Evolutionary conservation across 2,329 filamentous ascomycete genomes (phyloP).

Genomic region (Fusarium sp.): DNA sequence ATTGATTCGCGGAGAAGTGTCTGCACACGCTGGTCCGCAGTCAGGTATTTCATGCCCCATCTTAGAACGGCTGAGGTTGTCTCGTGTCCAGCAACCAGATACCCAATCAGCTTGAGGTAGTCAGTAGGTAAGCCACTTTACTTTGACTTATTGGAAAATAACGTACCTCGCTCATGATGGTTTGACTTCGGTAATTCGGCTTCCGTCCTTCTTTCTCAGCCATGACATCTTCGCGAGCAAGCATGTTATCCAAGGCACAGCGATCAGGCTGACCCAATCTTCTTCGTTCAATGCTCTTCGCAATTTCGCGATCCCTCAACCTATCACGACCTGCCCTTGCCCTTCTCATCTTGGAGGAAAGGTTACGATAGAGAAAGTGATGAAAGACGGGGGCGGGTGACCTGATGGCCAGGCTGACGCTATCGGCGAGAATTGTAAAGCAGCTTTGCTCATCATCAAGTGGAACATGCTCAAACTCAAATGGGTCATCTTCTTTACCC

Average conservation of each 20-base stretch:
- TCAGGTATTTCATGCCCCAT: slow-evolving; percentile 46
- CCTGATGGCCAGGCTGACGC: slow-evolving; percentile 9
- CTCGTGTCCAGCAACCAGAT: slow-evolving; percentile 47
- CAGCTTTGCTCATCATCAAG: slow-evolving; percentile 17
- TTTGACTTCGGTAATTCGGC: slow-evolving; percentile 49
- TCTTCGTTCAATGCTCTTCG: slow-evolving; percentile 28
- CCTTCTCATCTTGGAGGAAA: slow-evolving; percentile 15
- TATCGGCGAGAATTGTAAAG: slow-evolving; percentile 26
- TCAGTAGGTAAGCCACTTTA: background rate
- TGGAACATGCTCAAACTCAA: slow-evolving; percentile 26
- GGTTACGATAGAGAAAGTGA: slow-evolving; percentile 34
- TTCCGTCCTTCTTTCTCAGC: slow-evolving; percentile 50
- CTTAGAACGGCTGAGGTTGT: slow-evolving; percentile 41
- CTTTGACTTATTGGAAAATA: rapidly evolving
- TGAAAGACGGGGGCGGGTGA: slow-evolving; percentile 20
- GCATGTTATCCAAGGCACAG: slow-evolving; percentile 50
- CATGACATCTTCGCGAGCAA: slow-evolving; percentile 49
- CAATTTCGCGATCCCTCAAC: slow-evolving; percentile 31
- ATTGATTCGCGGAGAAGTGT: slow-evolving; percentile 46
- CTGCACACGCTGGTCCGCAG: slow-evolving; percentile 46
- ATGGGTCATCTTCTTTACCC: slow-evolving; percentile 18
- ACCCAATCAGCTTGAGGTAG: slow-evolving; percentile 37
- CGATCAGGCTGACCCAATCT: slow-evolving; percentile 6
- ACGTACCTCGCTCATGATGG: slow-evolving; percentile 53
- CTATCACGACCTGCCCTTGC: slow-evolving; percentile 7